Percentiles rank a stretch among this genome's conserved stretches.
Evolutionary conservation across 352 stramenopile species (phyloP).

Genomic region (Phytophthora foliorum): DNA sequence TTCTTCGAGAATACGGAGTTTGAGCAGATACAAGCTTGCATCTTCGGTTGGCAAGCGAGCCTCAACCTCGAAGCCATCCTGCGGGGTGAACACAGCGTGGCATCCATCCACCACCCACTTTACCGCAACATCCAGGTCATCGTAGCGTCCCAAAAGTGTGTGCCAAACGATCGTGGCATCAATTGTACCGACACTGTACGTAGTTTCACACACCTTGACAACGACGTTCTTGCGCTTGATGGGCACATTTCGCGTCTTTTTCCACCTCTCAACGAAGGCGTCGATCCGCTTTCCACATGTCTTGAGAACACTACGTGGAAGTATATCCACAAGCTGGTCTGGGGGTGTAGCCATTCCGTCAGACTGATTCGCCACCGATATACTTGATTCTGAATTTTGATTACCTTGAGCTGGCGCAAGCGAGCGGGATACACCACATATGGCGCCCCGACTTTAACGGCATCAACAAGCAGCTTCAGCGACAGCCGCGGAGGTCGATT

Average conservation of each 20-base stretch:
- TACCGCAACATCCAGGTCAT: neutral
- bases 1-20: neutral
- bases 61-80: neutral
- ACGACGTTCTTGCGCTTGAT: neutral
- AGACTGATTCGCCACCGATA: too few species aligned
- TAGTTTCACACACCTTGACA: neutral
- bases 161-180: slow-evolving; percentile 8
- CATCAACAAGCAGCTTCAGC: too few species aligned
- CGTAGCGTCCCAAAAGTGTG: neutral
- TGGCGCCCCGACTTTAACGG: too few species aligned
- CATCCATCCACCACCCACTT: neutral
- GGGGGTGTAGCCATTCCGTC: neutral
- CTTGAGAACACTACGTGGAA: too few species aligned
- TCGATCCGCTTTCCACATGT: neutral
- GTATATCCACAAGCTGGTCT: neutral
- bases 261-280: neutral
- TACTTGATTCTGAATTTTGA: too few species aligned
- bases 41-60: neutral
- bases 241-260: neutral
- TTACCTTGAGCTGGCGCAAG: too few species aligned
- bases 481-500: too few species aligned
- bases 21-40: neutral
- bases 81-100: neutral
- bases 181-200: neutral
- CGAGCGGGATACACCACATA: too few species aligned